These are phyloP conservation scores for Eucalyptus marginata DNA, from an alignment of 345 rosid species.

Conservation along the genomic window DNA sequence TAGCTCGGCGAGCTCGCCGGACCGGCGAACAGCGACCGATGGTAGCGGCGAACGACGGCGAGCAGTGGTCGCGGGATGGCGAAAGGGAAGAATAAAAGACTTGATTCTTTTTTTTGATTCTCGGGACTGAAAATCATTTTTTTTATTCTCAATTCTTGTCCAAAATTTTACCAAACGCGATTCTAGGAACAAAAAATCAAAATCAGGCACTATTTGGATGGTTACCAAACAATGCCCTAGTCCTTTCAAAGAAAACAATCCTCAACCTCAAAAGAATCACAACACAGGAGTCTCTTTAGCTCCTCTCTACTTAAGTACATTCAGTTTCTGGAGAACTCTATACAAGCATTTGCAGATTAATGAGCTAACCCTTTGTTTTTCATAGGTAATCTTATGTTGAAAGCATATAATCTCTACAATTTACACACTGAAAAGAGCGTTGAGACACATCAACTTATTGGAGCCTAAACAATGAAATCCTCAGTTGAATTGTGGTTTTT, in stretches of 20 bases:
- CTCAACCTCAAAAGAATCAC: background rate
- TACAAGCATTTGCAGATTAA: background rate
- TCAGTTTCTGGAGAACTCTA: background rate
- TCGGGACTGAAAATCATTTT: no score
- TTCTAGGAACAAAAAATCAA: no score
- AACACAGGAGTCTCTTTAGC: background rate
- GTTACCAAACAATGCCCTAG: no score
- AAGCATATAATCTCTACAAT: background rate
- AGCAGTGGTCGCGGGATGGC: no score
- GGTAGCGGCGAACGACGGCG: no score
- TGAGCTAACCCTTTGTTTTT: background rate
- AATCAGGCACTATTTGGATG: no score
- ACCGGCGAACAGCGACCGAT: no score
- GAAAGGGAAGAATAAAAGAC: no score
- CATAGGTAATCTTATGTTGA: background rate
- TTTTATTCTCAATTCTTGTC: no score
- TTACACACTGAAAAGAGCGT: background rate
- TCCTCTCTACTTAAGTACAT: background rate
- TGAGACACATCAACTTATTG: background rate
- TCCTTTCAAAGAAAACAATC: rapidly evolving
- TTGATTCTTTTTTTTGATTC: no score
- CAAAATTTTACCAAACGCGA: no score
- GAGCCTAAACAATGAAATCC: background rate
- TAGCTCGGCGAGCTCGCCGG: no score
- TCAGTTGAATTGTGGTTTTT: background rate